These are phyloP conservation scores for Claviceps lovelessii DNA, from an alignment of 2,329 filamentous ascomycete species.

Conservation along the genomic window DNA sequence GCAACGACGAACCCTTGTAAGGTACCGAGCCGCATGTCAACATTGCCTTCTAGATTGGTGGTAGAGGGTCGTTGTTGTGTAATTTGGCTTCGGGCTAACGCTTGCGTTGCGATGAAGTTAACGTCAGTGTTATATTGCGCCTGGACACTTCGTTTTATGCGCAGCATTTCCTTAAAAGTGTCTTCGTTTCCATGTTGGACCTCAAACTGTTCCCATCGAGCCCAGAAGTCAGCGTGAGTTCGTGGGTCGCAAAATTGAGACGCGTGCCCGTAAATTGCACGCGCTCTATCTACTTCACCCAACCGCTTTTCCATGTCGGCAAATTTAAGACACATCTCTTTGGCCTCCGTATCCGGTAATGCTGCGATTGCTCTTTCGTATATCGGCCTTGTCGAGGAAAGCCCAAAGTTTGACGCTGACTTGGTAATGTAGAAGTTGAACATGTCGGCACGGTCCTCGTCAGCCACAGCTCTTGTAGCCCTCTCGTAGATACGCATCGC, in stretches of 20 bases:
- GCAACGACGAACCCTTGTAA: slow-evolving; percentile 86
- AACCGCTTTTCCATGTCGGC: slow-evolving; percentile 89
- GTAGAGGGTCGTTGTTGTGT: slow-evolving; percentile 32
- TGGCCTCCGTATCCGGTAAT: slow-evolving; percentile 83
- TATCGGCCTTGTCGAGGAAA: slow-evolving; percentile 86
- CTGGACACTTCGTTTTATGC: slow-evolving; percentile 93
- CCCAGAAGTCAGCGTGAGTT: slow-evolving; percentile 82
- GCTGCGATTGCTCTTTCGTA: slow-evolving; percentile 92
- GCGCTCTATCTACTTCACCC: slow-evolving; percentile 85
- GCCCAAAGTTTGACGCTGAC: slow-evolving; percentile 91
- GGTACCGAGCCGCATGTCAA: slow-evolving; percentile 78
- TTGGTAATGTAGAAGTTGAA: slow-evolving; percentile 99
- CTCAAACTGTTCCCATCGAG: slow-evolving; percentile 94
- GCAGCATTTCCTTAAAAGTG: slow-evolving; percentile 97
- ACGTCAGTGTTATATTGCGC: slow-evolving; percentile 98
- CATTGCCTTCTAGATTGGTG: slow-evolving; percentile 75
- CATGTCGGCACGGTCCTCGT: slow-evolving; percentile 92
- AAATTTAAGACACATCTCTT: slow-evolving; percentile 98
- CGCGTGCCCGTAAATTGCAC: slow-evolving; percentile 91
- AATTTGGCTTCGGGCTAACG: slow-evolving; percentile 69
- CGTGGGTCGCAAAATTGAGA: slow-evolving; percentile 95
- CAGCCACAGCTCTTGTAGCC: slow-evolving; percentile 82
- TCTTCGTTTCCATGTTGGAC: slow-evolving; percentile 97
- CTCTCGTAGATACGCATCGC: slow-evolving; percentile 99
- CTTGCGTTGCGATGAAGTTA: slow-evolving; percentile 94